Percentiles rank a stretch among this genome's conserved stretches.
These are phyloP conservation scores for Ustilago esculenta DNA, from an alignment of 1,284 basidiomycete species.

Conservation along the genomic window DNA sequence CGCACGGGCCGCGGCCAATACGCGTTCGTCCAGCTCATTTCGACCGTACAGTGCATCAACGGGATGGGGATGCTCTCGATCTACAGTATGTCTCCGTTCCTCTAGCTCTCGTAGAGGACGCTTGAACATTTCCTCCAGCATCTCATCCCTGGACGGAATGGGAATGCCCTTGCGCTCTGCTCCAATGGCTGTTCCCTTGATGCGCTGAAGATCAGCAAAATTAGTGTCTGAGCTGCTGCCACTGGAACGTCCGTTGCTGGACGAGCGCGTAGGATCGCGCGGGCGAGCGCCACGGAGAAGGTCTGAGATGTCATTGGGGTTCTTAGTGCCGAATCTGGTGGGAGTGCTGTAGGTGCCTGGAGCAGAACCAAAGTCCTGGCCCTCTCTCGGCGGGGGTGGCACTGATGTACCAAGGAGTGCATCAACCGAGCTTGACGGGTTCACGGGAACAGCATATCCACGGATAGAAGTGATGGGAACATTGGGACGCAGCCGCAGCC, in stretches of 20 bases:
- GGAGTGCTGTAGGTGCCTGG: slow-evolving; percentile 21
- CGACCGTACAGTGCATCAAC: slow-evolving; percentile 54
- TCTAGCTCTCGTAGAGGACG: slow-evolving; percentile 41
- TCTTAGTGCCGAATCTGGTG: slow-evolving; percentile 30
- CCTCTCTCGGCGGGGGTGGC: slow-evolving; percentile 49
- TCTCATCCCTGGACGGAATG: slow-evolving; percentile 45
- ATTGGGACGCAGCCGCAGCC: slow-evolving; percentile 14
- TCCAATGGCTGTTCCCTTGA: slow-evolving; percentile 44
- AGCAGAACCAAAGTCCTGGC: slow-evolving; percentile 9
- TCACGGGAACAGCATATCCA: slow-evolving; percentile 52
- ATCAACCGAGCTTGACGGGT: slow-evolving; percentile 55
- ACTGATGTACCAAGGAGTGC: slow-evolving; percentile 53
- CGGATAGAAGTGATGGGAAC: neutral
- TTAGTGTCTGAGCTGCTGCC: slow-evolving; percentile 1
- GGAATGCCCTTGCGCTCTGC: slow-evolving; percentile 40
- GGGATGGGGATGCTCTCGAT: slow-evolving; percentile 55
- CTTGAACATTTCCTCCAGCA: slow-evolving; percentile 52
- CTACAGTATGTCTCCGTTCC: slow-evolving; percentile 25
- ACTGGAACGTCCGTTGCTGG: slow-evolving; percentile 1
- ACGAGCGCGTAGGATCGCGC: slow-evolving; percentile 12
- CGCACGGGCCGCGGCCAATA: slow-evolving; percentile 50
- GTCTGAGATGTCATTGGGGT: slow-evolving; percentile 53
- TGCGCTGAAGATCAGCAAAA: slow-evolving; percentile 39
- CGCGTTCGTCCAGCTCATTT: slow-evolving; percentile 58
- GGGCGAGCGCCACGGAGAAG: slow-evolving; percentile 34